Conservation (phyloP, 495 filamentous ascomycete genomes). For the Lophiostoma macrostomum region DNA sequence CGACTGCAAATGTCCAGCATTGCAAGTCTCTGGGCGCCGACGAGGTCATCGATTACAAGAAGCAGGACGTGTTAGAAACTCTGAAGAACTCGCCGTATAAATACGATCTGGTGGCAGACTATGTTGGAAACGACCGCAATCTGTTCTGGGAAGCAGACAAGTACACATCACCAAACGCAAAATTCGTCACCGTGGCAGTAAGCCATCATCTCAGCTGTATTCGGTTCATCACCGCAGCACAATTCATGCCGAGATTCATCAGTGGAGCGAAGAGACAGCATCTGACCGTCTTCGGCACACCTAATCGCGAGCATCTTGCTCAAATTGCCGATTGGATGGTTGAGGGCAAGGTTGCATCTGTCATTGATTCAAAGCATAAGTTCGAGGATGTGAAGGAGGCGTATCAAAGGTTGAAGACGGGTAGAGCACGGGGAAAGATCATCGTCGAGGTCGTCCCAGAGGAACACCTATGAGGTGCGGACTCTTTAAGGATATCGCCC, state of each 20-base stretch:
- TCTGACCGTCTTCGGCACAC: conserved; percentile 22
- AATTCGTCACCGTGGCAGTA: conserved; percentile 24
- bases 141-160: conserved; percentile 28
- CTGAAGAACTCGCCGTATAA: conserved; percentile 49
- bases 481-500: too few relatives aligned
- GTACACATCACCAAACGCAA: conserved; percentile 24
- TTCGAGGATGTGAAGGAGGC: conserved; percentile 32
- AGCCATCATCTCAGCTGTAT: conserved; percentile 15
- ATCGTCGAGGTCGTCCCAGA: conserved; percentile 22
- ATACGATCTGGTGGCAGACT: conserved; percentile 60
- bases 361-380: conserved; percentile 30
- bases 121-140: conserved; percentile 54
- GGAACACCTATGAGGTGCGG: too few relatives aligned
- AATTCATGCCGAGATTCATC: conserved; percentile 28
- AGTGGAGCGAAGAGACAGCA: conserved; percentile 33
- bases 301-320: conserved; percentile 16
- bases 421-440: conserved; percentile 35
- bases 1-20: conserved; percentile 31
- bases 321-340: conserved; percentile 31
- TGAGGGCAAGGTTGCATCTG: conserved; percentile 33
- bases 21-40: conserved; percentile 61
- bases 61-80: conserved; percentile 47
- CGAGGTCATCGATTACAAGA: conserved; percentile 65
- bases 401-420: conserved; percentile 33
- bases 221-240: conserved; percentile 1